Evolutionary conservation across 2,329 filamentous ascomycete species (phyloP).

Genomic region (Nigrospora oryzae): DNA sequence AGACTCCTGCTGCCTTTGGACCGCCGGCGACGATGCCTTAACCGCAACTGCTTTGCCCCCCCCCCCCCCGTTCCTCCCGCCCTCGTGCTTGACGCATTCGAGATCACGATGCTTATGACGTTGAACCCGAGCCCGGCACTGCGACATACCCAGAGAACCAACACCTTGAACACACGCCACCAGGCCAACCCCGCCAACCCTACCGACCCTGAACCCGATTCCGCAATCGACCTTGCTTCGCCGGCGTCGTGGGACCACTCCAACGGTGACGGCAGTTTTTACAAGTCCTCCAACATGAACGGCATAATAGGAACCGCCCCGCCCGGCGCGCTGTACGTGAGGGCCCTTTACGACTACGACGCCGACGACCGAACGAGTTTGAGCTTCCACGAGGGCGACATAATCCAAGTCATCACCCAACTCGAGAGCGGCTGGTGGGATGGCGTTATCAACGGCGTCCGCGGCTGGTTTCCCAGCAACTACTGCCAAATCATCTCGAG

Average conservation of each 20-base stretch:
- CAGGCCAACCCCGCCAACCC: constrained; percentile 17
- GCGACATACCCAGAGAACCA: constrained; percentile 32
- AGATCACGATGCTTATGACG: constrained; percentile 47
- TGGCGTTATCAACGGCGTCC: constrained; percentile 90
- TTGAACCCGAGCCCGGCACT: constrained; percentile 36
- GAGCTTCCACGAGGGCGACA: constrained; percentile 92
- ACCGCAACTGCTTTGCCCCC: not conserved
- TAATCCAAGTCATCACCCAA: constrained; percentile 97
- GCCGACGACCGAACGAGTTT: constrained; percentile 94
- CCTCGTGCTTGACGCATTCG: constrained; percentile 1
- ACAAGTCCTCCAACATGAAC: constrained; percentile 39
- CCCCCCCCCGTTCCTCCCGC: not conserved
- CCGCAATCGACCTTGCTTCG: constrained; percentile 20
- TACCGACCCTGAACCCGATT: constrained; percentile 12
- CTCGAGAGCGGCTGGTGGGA: constrained; percentile 99
- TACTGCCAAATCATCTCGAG: constrained; percentile 85
- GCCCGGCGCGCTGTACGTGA: constrained; percentile 74
- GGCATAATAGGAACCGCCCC: constrained; percentile 51
- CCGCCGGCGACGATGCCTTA: not conserved
- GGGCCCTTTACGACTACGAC: constrained; percentile 95
- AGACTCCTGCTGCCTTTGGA: too few relatives aligned
- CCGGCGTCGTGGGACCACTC: constrained; percentile 22
- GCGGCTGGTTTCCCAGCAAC: constrained; percentile 99
- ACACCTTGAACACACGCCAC: constrained; percentile 24
- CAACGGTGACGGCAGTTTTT: constrained; percentile 21